Evolutionary conservation across 2,329 filamentous ascomycete genomes (phyloP).

Genomic region (Periconia macrospinosa): DNA sequence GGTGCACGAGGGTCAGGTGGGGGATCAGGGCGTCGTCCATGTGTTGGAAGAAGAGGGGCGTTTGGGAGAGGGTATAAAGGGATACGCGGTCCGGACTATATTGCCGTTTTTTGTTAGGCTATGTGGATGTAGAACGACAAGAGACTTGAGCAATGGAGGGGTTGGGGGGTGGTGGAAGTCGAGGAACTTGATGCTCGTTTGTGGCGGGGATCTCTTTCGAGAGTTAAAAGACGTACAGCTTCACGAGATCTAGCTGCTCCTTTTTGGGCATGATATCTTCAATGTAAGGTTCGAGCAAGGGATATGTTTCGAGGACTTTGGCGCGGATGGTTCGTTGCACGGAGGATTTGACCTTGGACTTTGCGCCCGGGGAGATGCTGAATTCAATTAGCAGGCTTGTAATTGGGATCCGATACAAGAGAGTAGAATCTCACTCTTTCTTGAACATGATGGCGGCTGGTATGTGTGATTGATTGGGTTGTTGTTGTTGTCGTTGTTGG

Average conservation of each 20-base stretch:
- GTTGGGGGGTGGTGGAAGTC: background rate
- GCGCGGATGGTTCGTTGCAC: conserved; percentile 84
- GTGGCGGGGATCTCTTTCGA: background rate
- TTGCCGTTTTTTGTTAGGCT: conserved; percentile 8
- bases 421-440: conserved; percentile 31
- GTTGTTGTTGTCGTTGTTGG: background rate
- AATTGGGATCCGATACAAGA: background rate
- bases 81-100: conserved; percentile 77
- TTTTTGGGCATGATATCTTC: conserved; percentile 97
- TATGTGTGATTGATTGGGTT: background rate
- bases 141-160: background rate
- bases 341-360: conserved; percentile 97
- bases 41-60: conserved; percentile 90
- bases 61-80: conserved; percentile 78
- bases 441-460: conserved; percentile 36
- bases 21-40: conserved; percentile 77
- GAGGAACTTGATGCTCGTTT: background rate
- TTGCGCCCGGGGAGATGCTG: conserved; percentile 75
- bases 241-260: conserved; percentile 83
- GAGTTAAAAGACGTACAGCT: conserved; percentile 60
- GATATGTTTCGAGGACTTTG: conserved; percentile 82
- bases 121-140: background rate
- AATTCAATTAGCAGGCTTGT: conserved; percentile 1
- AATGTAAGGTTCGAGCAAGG: conserved; percentile 81
- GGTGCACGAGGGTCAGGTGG: conserved; percentile 86